phyloP scores from a whole-genome alignment of 169 alveolate genomes.

The Condylostoma magnum region DNA sequence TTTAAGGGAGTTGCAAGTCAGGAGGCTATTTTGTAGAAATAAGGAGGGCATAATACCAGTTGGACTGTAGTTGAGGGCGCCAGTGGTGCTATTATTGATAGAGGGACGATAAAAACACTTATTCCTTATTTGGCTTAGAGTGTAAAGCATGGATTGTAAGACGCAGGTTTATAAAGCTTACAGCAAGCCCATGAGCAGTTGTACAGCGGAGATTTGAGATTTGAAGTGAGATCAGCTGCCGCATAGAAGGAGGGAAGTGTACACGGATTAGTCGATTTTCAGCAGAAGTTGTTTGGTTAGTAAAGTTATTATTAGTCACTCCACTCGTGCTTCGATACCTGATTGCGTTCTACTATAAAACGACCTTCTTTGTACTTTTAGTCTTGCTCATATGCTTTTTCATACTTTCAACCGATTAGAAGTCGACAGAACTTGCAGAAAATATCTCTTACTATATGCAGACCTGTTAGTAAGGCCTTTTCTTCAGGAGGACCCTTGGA shows the following conservation, averaged over 20 bases:
- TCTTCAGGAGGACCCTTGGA: constrained; percentile 28
- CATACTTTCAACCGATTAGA: constrained; percentile 54
- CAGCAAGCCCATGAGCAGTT: constrained; percentile 27
- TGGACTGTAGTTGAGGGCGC: constrained; percentile 15
- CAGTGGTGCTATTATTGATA: constrained; percentile 32
- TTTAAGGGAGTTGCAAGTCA: constrained; percentile 90
- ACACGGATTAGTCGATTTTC: too few relatives aligned
- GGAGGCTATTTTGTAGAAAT: constrained; percentile 74
- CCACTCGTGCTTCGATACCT: constrained; percentile 20
- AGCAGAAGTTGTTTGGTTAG: too few relatives aligned
- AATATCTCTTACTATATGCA: constrained; percentile 41
- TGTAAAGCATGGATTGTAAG: constrained; percentile 35
- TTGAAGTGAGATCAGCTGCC: constrained; percentile 31
- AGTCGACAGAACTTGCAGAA: constrained; percentile 44
- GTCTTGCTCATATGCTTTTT: constrained; percentile 39
- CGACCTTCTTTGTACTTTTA: constrained; percentile 63
- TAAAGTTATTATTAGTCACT: too few relatives aligned
- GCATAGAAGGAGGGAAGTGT: constrained; percentile 36
- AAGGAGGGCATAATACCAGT: constrained; percentile 22
- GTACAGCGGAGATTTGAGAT: constrained; percentile 14
- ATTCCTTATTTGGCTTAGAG: constrained; percentile 32
- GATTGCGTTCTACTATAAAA: constrained; percentile 41
- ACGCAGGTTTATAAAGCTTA: constrained; percentile 37
- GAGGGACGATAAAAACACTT: constrained; percentile 35
- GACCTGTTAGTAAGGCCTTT: constrained; percentile 40